Percentiles rank a stretch among this genome's conserved stretches.
Conservation (phyloP, 23 red algal genomes). For the Gracilaria domingensis region DNA sequence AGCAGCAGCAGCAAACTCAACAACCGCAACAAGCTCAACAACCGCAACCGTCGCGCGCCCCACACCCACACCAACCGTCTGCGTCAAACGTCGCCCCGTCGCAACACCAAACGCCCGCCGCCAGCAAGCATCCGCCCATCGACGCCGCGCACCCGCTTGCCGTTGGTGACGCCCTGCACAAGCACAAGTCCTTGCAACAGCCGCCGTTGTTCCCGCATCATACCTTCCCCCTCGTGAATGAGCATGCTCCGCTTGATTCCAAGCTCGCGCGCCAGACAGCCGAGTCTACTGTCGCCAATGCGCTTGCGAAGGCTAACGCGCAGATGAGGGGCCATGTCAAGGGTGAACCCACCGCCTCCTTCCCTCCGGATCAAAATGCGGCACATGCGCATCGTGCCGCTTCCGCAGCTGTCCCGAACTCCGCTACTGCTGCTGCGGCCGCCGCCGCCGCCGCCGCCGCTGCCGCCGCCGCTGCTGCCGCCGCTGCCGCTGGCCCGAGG, state of each 20-base stretch:
- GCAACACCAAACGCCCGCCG: background rate
- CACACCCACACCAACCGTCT: background rate
- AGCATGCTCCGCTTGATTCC: background rate
- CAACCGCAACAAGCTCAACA: slow-evolving; percentile 26
- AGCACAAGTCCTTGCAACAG: background rate
- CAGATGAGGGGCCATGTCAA: slow-evolving; percentile 23
- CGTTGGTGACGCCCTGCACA: background rate
- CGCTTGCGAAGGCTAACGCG: slow-evolving; percentile 15
- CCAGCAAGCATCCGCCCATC: slow-evolving; percentile 4
- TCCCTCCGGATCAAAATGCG: no score
- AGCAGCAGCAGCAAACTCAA: background rate
- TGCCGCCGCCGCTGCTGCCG: background rate
- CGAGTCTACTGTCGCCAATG: slow-evolving; percentile 24
- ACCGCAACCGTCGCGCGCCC: background rate
- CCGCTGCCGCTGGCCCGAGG: background rate
- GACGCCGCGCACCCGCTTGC: background rate
- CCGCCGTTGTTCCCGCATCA: background rate
- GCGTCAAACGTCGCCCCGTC: background rate
- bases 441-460: background rate
- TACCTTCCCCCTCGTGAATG: background rate
- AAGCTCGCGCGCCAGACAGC: slow-evolving; percentile 14
- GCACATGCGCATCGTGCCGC: background rate
- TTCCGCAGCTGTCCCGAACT: background rate
- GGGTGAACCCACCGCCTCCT: background rate
- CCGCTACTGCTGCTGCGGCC: background rate